phyloP scores from a whole-genome alignment of 805 yeast genomes.

The Pichia thaimueangensis region DNA sequence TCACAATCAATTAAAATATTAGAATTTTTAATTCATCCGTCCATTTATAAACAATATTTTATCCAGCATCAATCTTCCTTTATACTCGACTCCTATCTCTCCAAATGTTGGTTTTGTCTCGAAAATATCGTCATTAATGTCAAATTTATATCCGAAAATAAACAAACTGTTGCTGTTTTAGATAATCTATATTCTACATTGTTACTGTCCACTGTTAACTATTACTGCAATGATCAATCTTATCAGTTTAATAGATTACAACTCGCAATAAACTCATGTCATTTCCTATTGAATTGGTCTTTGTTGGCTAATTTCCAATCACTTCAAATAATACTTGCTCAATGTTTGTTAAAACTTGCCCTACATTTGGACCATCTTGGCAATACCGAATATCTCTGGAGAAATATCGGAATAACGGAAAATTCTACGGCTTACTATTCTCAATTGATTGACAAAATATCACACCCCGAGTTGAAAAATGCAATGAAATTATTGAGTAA shows the following conservation, averaged over 20 bases:
- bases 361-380: constrained; percentile 14
- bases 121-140: constrained; percentile 26
- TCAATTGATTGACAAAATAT: constrained; percentile 4
- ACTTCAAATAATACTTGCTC: constrained; percentile 24
- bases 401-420: constrained; percentile 16
- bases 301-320: constrained; percentile 20
- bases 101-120: constrained; percentile 29
- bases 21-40: constrained; percentile 23
- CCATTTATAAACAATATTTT: constrained; percentile 16
- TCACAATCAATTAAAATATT: constrained; percentile 24
- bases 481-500: constrained; percentile 17
- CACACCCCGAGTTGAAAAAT: constrained; percentile 19
- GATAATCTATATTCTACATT: constrained; percentile 27
- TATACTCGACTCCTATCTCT: constrained; percentile 21
- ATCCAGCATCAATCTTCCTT: constrained; percentile 18
- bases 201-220: constrained; percentile 17
- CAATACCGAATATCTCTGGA: constrained; percentile 20
- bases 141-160: constrained; percentile 15
- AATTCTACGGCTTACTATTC: constrained; percentile 10
- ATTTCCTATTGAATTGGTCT: constrained; percentile 27
- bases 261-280: constrained; percentile 17
- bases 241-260: constrained; percentile 17
- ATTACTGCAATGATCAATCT: constrained; percentile 17
- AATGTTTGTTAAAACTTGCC: constrained; percentile 22
- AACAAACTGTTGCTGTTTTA: constrained; percentile 13